Evolutionary conservation across 495 filamentous ascomycete genomes (phyloP).

Genomic region (Aspergillus cristatus): DNA sequence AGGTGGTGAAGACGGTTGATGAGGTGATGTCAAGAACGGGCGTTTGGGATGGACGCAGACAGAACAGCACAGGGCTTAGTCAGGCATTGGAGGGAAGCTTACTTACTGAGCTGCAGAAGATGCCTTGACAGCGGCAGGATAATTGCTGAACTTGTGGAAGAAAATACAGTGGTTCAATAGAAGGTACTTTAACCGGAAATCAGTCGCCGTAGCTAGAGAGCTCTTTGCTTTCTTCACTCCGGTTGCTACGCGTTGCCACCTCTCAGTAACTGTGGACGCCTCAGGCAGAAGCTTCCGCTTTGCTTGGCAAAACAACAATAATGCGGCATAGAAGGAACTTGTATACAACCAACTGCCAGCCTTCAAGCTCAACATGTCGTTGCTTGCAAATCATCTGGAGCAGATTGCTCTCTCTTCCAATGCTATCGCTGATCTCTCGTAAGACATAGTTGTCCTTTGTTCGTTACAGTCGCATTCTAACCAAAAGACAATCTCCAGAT

Average conservation of each 20-base stretch:
- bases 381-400: slow-evolving; percentile 78
- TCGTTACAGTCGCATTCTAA: neutral
- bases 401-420: slow-evolving; percentile 78
- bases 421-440: slow-evolving; percentile 81
- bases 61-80: slow-evolving; percentile 33
- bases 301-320: neutral
- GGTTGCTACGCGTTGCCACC: slow-evolving; percentile 2
- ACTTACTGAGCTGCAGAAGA: slow-evolving; percentile 17
- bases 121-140: too few species aligned
- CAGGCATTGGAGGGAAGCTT: slow-evolving; percentile 22
- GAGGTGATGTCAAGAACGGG: slow-evolving; percentile 37
- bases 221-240: too few species aligned
- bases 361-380: slow-evolving; percentile 44
- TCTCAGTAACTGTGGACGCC: slow-evolving; percentile 3
- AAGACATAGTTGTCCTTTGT: slow-evolving; percentile 17
- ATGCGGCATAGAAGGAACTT: neutral
- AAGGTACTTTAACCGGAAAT: too few species aligned
- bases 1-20: slow-evolving; percentile 24
- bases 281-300: slow-evolving; percentile 9
- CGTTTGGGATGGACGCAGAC: slow-evolving; percentile 27
- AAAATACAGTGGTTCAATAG: too few species aligned
- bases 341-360: slow-evolving; percentile 4
- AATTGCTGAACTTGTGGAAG: too few species aligned
- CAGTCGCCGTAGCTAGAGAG: too few species aligned
- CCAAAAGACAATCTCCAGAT: slow-evolving; percentile 40